These are phyloP conservation scores for Eleusine coracana DNA, from an alignment of 176 grass and related monocot species.

Conservation along the genomic window DNA sequence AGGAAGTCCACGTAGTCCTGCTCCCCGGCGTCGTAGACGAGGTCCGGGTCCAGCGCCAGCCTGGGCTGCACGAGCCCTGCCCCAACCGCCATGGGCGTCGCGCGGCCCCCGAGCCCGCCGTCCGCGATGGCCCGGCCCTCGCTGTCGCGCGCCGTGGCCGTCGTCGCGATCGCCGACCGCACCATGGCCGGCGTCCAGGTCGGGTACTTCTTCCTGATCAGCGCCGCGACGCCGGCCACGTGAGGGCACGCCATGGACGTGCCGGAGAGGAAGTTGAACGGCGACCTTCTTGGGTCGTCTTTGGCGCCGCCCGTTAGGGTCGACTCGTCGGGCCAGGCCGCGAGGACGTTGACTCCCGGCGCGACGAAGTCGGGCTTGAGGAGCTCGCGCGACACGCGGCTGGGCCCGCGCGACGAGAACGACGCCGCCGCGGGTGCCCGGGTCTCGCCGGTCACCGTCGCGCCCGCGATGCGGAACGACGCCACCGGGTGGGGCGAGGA, in stretches of 20 bases:
- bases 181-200: constrained; percentile 53
- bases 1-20: constrained; percentile 46
- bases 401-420: constrained; percentile 41
- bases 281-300: neutral
- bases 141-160: constrained; percentile 42
- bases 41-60: constrained; percentile 45
- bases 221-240: constrained; percentile 45
- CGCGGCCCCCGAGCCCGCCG: neutral
- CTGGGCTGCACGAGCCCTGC: constrained; percentile 40
- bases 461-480: neutral
- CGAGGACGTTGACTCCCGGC: constrained; percentile 32
- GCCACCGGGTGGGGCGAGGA: constrained; percentile 7
- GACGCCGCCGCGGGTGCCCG: constrained; percentile 22
- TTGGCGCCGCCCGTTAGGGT: neutral
- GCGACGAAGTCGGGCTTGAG: constrained; percentile 47
- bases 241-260: constrained; percentile 88
- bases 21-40: constrained; percentile 49
- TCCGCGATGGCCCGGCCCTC: constrained; percentile 10
- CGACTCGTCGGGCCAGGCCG: constrained; percentile 17
- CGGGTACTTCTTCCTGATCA: constrained; percentile 20
- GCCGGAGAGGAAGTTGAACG: constrained; percentile 64
- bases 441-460: constrained; percentile 25
- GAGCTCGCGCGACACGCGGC: neutral
- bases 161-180: constrained; percentile 52
- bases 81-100: constrained; percentile 43